Percentiles rank a stretch among this genome's conserved stretches.
Evolutionary conservation across 1,284 basidiomycete genomes (phyloP).

Genomic region (Cryptococcus floricola): DNA sequence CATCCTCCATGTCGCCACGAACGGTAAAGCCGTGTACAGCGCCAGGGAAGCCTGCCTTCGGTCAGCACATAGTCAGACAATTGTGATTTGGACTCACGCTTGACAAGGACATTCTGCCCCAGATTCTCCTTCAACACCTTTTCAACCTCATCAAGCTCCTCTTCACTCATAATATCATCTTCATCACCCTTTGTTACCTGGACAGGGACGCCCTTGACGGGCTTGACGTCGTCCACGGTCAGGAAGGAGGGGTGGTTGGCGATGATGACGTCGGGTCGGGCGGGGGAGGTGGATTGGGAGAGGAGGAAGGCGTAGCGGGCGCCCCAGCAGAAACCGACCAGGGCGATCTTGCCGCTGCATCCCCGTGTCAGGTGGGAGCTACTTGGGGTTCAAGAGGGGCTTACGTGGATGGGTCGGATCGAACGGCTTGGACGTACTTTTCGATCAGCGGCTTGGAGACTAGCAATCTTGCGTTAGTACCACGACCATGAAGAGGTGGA

Average conservation of each 20-base stretch:
- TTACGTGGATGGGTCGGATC: slow-evolving; percentile 34
- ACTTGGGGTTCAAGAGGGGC: not conserved
- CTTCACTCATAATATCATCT: slow-evolving; percentile 36
- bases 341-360: slow-evolving; percentile 34
- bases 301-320: slow-evolving; percentile 28
- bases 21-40: slow-evolving; percentile 63
- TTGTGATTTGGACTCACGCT: slow-evolving; percentile 30
- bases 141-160: slow-evolving; percentile 28
- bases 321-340: slow-evolving; percentile 31
- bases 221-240: slow-evolving; percentile 58
- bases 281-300: slow-evolving; percentile 62
- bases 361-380: slow-evolving; percentile 1
- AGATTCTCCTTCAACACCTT: slow-evolving; percentile 57
- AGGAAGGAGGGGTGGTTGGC: slow-evolving; percentile 66
- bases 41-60: slow-evolving; percentile 46
- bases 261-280: slow-evolving; percentile 59
- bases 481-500: not conserved
- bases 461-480: not conserved
- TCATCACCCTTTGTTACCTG: slow-evolving; percentile 42
- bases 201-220: slow-evolving; percentile 33
- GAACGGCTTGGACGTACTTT: slow-evolving; percentile 36
- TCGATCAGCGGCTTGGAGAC: slow-evolving; percentile 40
- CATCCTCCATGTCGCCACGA: slow-evolving; percentile 48
- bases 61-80: not conserved
- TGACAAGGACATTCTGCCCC: slow-evolving; percentile 58